Evolutionary conservation across 371 early-diverging fungal species (phyloP).

Genomic region (Globomyces sp.): DNA sequence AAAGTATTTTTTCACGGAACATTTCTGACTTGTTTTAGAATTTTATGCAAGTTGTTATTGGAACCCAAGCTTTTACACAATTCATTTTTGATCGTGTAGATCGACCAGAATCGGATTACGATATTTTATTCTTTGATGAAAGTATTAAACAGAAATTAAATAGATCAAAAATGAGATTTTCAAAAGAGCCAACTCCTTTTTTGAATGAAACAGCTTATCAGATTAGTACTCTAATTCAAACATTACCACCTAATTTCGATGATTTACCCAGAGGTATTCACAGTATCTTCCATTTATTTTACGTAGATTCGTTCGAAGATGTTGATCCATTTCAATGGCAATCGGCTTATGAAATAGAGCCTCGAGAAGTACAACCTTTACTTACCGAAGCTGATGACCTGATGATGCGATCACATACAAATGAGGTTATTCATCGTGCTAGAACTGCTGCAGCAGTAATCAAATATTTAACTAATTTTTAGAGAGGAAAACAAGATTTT

Average conservation of each 20-base stretch:
- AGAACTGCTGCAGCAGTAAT: conserved; percentile 23
- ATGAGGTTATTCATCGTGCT: conserved; percentile 47
- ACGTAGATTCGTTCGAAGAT: neutral
- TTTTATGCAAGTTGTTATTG: conserved; percentile 62
- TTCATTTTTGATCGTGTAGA: conserved; percentile 73
- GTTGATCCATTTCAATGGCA: neutral
- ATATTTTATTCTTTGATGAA: conserved; percentile 77
- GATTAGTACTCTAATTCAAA: conserved; percentile 34
- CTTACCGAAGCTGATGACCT: conserved; percentile 43
- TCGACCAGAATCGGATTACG: conserved; percentile 64
- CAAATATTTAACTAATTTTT: no score
- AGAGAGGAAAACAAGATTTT: conserved; percentile 51
- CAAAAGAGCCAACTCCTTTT: conserved; percentile 78
- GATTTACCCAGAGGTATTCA: conserved; percentile 20
- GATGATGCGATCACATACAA: conserved; percentile 49
- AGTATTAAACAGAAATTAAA: conserved; percentile 78
- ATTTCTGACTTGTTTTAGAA: conserved; percentile 22
- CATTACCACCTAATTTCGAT: conserved; percentile 29
- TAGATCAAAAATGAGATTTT: conserved; percentile 68
- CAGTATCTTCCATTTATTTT: neutral
- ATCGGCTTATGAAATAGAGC: conserved; percentile 2
- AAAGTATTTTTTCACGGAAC: conserved; percentile 44
- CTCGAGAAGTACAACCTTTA: conserved; percentile 38
- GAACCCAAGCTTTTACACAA: conserved; percentile 79
- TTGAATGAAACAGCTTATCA: conserved; percentile 49